Conservation (phyloP, 2,329 filamentous ascomycete genomes). For the Arthrinium puccinioides region DNA sequence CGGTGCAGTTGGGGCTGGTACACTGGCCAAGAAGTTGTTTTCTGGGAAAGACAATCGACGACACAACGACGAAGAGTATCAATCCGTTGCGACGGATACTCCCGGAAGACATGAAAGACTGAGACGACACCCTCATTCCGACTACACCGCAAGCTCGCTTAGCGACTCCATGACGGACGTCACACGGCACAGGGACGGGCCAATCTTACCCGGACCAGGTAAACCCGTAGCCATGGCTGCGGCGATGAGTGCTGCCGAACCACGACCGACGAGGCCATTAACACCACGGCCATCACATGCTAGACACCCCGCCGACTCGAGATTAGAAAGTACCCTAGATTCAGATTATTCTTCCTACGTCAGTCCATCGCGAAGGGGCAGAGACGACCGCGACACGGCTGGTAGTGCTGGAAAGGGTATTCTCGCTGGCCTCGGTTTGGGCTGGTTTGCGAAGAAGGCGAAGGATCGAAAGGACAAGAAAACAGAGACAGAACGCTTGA, state of each 20-base stretch:
- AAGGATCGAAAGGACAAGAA: constrained; percentile 48
- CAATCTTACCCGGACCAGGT: constrained; percentile 40
- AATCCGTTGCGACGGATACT: constrained; percentile 55
- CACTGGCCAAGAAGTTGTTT: constrained; percentile 51
- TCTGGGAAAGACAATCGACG: constrained; percentile 40
- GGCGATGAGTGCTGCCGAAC: constrained; percentile 38
- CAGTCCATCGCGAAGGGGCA: constrained; percentile 53
- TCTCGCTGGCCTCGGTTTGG: constrained; percentile 56
- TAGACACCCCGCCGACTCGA: constrained; percentile 28
- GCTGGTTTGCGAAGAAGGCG: constrained; percentile 61
- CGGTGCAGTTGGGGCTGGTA: constrained; percentile 53
- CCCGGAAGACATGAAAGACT: constrained; percentile 38
- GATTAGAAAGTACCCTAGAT: constrained; percentile 37
- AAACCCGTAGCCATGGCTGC: constrained; percentile 35
- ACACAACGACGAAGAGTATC: constrained; percentile 52
- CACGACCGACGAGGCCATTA: constrained; percentile 30
- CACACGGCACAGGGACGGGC: constrained; percentile 24
- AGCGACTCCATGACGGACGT: constrained; percentile 41
- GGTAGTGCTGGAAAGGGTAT: constrained; percentile 50
- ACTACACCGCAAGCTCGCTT: constrained; percentile 31
- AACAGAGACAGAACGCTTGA: constrained; percentile 39
- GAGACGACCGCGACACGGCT: constrained; percentile 25
- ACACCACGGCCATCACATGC: constrained; percentile 42
- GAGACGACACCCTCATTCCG: constrained; percentile 19
- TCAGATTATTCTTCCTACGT: constrained; percentile 55